phyloP scores from a whole-genome alignment of 495 filamentous ascomycete species.

The Aspergillus cristatus region DNA sequence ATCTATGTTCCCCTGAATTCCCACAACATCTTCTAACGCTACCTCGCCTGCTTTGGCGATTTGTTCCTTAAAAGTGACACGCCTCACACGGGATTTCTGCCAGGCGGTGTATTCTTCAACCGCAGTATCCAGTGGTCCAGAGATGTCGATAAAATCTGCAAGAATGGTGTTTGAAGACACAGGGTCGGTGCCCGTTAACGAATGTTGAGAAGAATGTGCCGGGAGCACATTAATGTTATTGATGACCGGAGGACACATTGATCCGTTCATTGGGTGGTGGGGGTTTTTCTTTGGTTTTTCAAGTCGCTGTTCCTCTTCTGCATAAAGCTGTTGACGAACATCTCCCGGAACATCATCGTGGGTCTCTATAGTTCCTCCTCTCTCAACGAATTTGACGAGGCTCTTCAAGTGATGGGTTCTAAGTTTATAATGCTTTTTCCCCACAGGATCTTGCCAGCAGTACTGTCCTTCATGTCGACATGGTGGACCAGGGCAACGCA shows the following conservation, averaged over 20 bases:
- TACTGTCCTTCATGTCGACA: constrained; percentile 16
- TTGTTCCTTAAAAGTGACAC: constrained; percentile 7
- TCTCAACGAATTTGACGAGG: constrained; percentile 16
- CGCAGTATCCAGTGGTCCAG: no score
- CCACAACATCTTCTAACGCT: no score
- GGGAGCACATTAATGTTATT: constrained; percentile 14
- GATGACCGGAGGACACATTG: constrained; percentile 8
- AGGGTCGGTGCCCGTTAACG: background rate
- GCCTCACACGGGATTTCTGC: background rate
- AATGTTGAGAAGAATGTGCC: constrained; percentile 1
- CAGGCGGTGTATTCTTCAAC: constrained; percentile 1
- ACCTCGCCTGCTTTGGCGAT: no score
- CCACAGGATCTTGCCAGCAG: constrained; percentile 22
- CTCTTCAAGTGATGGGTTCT: constrained; percentile 15
- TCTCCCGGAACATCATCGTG: constrained; percentile 19
- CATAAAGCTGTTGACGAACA: constrained; percentile 19
- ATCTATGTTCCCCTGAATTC: no score
- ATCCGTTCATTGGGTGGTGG: constrained; percentile 1
- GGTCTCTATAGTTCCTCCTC: constrained; percentile 11
- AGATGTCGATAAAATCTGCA: no score
- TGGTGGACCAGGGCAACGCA: constrained; percentile 16
- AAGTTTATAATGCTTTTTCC: constrained; percentile 20
- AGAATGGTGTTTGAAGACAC: no score
- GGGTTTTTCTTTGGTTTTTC: constrained; percentile 12
- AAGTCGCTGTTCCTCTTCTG: constrained; percentile 20